Percentiles rank a stretch among this genome's conserved stretches.
These are phyloP conservation scores for Aureobasidium musti DNA, from an alignment of 2,329 filamentous ascomycete species.

Conservation along the genomic window DNA sequence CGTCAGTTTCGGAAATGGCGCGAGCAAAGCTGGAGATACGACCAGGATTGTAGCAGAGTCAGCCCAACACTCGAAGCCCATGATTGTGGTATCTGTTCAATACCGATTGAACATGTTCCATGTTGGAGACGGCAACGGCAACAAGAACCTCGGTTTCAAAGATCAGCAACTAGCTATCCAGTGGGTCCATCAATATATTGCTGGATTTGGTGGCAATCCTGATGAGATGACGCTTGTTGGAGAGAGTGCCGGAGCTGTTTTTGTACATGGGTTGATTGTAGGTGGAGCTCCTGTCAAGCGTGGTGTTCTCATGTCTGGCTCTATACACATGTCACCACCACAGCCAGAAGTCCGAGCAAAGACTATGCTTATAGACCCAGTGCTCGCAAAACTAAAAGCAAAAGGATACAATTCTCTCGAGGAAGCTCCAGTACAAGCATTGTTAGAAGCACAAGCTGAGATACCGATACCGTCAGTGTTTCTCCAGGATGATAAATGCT, in stretches of 20 bases:
- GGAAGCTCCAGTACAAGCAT: conserved; percentile 37
- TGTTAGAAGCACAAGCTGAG: conserved; percentile 44
- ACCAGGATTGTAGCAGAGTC: conserved; percentile 38
- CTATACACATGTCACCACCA: conserved; percentile 49
- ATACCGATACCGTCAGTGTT: conserved; percentile 48
- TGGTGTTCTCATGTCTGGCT: conserved; percentile 48
- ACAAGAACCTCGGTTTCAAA: conserved; percentile 36
- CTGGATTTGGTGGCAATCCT: conserved; percentile 42
- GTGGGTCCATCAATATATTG: conserved; percentile 42
- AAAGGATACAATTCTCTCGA: conserved; percentile 38
- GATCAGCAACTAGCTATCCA: conserved; percentile 40
- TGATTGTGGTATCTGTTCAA: conserved; percentile 49
- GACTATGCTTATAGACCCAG: conserved; percentile 36
- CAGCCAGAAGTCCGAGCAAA: conserved; percentile 43
- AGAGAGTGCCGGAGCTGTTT: conserved; percentile 52
- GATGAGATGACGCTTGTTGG: conserved; percentile 48
- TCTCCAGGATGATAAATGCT: conserved; percentile 45
- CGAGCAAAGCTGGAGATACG: conserved; percentile 44
- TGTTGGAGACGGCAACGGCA: conserved; percentile 47
- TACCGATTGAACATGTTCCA: conserved; percentile 52
- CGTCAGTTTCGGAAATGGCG: conserved; percentile 49
- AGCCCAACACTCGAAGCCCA: conserved; percentile 40
- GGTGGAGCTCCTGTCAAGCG: conserved; percentile 41
- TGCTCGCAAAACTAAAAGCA: conserved; percentile 32
- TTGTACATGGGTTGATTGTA: conserved; percentile 48